Evolutionary conservation across 345 rosid genomes (phyloP).

Genomic region (Acer yangbiense): DNA sequence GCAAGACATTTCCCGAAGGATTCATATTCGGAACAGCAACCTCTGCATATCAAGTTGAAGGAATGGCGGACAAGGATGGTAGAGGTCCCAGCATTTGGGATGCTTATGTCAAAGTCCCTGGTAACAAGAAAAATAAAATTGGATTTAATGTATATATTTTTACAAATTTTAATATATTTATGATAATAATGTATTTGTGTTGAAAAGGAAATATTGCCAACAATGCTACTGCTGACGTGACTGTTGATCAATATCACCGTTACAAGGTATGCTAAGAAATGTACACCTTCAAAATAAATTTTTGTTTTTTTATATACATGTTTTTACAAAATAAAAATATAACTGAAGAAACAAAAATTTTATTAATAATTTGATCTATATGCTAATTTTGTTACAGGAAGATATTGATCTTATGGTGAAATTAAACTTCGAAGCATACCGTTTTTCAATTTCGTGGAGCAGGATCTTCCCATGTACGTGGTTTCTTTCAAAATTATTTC

Average conservation of each 20-base stretch:
- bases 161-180: not conserved
- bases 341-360: too few species aligned
- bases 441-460: slow-evolving; percentile 63
- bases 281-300: too few species aligned
- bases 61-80: slow-evolving; percentile 60
- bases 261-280: slow-evolving; percentile 25
- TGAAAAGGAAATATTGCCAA: slow-evolving; percentile 41
- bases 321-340: too few species aligned
- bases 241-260: slow-evolving; percentile 63
- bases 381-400: slow-evolving; percentile 28
- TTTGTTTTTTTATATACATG: too few species aligned
- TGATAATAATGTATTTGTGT: not conserved
- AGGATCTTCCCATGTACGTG: slow-evolving; percentile 53
- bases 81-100: slow-evolving; percentile 75
- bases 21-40: slow-evolving; percentile 57
- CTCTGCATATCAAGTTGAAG: slow-evolving; percentile 65
- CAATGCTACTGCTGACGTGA: slow-evolving; percentile 49
- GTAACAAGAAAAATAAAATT: slow-evolving; percentile 11
- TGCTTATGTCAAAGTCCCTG: slow-evolving; percentile 45
- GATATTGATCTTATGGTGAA: slow-evolving; percentile 47
- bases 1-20: slow-evolving; percentile 42
- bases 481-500: not conserved
- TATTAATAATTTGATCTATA: too few species aligned
- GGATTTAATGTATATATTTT: too few species aligned
- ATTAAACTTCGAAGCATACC: slow-evolving; percentile 56